Conservation (phyloP, 2,329 filamentous ascomycete species). For the Emmonsiellopsis sp. region DNA sequence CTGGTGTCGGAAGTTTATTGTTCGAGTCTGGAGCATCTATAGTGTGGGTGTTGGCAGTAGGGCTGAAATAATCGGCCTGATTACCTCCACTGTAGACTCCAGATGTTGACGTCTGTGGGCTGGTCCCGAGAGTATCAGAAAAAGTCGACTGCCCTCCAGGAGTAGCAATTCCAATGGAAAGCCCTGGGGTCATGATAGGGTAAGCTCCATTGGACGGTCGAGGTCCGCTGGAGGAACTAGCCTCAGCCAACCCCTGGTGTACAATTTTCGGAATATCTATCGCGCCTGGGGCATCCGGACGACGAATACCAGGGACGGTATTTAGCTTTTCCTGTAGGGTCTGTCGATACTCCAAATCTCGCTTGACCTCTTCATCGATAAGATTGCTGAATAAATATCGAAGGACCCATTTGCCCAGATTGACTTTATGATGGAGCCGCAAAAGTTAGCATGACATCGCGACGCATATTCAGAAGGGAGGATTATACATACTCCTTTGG, state of each 20-base stretch:
- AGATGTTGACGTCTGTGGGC: conserved; percentile 26
- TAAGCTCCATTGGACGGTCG: conserved; percentile 53
- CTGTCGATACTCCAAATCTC: conserved; percentile 65
- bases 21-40: conserved; percentile 16
- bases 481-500: conserved; percentile 63
- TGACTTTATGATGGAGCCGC: conserved; percentile 49
- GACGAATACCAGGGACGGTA: conserved; percentile 47
- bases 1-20: conserved; percentile 23
- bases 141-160: conserved; percentile 33
- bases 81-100: background rate
- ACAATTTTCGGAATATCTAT: conserved; percentile 44
- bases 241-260: conserved; percentile 1
- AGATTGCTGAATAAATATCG: conserved; percentile 83
- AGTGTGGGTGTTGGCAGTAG: conserved; percentile 1
- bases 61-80: conserved; percentile 9
- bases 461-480: background rate
- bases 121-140: conserved; percentile 17
- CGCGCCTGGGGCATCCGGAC: conserved; percentile 50
- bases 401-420: conserved; percentile 92
- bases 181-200: conserved; percentile 58
- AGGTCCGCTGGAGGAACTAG: conserved; percentile 32
- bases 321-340: conserved; percentile 55
- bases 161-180: conserved; percentile 69
- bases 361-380: conserved; percentile 79
- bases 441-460: background rate